Evolutionary conservation across 1,284 basidiomycete genomes (phyloP).

Genomic region (Heterobasidion annosum): DNA sequence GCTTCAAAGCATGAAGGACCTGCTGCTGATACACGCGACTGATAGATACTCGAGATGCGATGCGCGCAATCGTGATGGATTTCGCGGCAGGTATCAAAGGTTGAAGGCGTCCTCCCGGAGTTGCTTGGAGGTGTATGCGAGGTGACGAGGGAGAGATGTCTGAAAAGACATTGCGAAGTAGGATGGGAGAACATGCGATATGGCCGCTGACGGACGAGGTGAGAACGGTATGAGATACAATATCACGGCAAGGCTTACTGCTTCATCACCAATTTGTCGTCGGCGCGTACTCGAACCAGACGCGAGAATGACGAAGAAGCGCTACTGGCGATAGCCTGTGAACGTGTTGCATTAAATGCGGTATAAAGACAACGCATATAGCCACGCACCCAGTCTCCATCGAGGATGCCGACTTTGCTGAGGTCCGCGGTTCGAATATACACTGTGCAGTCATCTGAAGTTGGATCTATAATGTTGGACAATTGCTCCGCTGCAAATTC

Average conservation of each 20-base stretch:
- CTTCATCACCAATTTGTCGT: constrained; percentile 32
- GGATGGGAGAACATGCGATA: constrained; percentile 42
- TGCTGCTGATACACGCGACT: constrained; percentile 67
- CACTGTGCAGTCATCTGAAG: constrained; percentile 37
- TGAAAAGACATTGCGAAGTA: constrained; percentile 44
- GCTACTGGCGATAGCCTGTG: constrained; percentile 6
- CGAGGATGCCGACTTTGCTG: constrained; percentile 66
- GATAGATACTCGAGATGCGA: constrained; percentile 75
- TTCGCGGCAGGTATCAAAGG: constrained; percentile 68
- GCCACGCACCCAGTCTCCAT: constrained; percentile 79
- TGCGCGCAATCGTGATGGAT: constrained; percentile 71
- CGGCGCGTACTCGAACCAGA: constrained; percentile 48
- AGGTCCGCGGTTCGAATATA: constrained; percentile 59
- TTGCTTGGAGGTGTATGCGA: constrained; percentile 31
- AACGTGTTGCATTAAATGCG: background rate
- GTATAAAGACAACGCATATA: background rate
- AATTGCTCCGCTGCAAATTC: constrained; percentile 7
- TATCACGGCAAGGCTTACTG: constrained; percentile 16
- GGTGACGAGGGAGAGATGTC: constrained; percentile 14
- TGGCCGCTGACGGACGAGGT: constrained; percentile 22
- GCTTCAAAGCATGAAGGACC: constrained; percentile 62
- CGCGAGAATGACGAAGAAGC: constrained; percentile 15
- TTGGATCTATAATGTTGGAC: background rate
- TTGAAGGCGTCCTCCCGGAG: constrained; percentile 43
- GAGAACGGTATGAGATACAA: constrained; percentile 1